A percentile compares a stretch with the other conserved stretches of the same genome.
Conservation (phyloP, 202 grass and related monocot species). For the Panicum hallii region DNA sequence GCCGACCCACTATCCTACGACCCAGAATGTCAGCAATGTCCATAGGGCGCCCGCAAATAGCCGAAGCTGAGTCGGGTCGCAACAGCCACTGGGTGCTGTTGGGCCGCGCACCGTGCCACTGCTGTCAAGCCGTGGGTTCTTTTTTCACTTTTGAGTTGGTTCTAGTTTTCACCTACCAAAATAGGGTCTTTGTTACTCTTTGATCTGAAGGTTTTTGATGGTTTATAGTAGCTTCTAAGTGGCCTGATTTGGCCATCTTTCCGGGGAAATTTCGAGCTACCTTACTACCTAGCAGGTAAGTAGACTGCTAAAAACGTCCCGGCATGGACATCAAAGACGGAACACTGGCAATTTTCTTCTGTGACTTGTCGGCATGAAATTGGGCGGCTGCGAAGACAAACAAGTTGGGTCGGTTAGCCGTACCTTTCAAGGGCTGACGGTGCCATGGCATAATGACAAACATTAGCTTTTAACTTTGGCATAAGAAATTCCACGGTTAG, state of each 20-base stretch:
- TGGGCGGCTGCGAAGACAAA: neutral
- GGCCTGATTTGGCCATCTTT: neutral
- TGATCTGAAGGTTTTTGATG: neutral
- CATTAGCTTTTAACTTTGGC: conserved; percentile 44
- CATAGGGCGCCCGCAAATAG: too few relatives aligned
- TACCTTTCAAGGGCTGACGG: conserved; percentile 34
- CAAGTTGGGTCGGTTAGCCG: conserved; percentile 27
- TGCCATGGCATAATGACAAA: conserved; percentile 48
- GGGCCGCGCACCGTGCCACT: too few relatives aligned
- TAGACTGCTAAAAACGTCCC: neutral
- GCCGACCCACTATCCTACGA: too few relatives aligned
- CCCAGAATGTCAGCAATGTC: too few relatives aligned
- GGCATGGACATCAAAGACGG: neutral
- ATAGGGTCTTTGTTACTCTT: neutral
- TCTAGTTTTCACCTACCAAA: neutral
- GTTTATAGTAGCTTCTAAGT: neutral
- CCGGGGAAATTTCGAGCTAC: neutral
- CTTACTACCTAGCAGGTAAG: neutral
- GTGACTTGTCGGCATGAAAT: conserved; percentile 19
- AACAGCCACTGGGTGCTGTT: too few relatives aligned
- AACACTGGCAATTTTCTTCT: neutral
- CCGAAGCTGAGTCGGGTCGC: too few relatives aligned
- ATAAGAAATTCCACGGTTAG: conserved; percentile 33
- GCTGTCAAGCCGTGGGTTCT: too few relatives aligned
- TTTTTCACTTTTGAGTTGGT: neutral